Evolutionary conservation across 1,284 basidiomycete genomes (phyloP).

Genomic region (Heterobasidion annosum): DNA sequence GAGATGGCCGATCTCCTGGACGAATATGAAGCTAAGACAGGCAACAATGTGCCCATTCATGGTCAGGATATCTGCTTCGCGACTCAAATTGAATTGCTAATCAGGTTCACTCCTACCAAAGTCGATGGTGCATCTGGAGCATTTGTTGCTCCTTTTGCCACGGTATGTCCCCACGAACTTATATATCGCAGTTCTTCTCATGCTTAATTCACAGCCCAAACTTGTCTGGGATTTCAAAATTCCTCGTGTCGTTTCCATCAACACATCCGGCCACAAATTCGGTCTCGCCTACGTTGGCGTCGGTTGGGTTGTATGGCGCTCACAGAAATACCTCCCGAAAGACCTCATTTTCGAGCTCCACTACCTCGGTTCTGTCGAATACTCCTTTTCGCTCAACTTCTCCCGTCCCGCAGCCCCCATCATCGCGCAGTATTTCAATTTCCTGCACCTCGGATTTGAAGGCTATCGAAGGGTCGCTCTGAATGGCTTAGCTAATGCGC

Average conservation of each 20-base stretch:
- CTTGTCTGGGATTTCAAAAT: constrained; percentile 83
- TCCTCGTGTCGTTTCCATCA: constrained; percentile 84
- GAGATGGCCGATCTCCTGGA: constrained; percentile 83
- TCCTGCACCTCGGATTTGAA: constrained; percentile 77
- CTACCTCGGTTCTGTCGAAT: constrained; percentile 53
- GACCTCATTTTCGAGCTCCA: constrained; percentile 93
- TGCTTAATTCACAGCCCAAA: constrained; percentile 40
- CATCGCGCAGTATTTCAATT: constrained; percentile 90
- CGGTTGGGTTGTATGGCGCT: constrained; percentile 84
- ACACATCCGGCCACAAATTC: constrained; percentile 86
- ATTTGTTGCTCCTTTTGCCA: constrained; percentile 80
- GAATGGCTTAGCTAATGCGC: constrained; percentile 76
- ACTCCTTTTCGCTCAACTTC: constrained; percentile 91
- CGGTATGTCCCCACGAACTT: constrained; percentile 20
- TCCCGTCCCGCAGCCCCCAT: constrained; percentile 87
- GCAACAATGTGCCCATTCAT: constrained; percentile 78
- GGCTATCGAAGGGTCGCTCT: constrained; percentile 75
- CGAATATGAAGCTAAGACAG: constrained; percentile 77
- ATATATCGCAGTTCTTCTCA: constrained; percentile 10
- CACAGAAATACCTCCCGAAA: constrained; percentile 70
- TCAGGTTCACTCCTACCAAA: constrained; percentile 13
- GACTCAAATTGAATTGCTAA: background rate
- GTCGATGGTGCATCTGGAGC: constrained; percentile 78
- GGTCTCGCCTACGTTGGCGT: constrained; percentile 84
- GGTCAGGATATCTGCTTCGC: background rate